Conservation (phyloP, 2,329 filamentous ascomycete species). For the Corniculantispora saksenae region DNA sequence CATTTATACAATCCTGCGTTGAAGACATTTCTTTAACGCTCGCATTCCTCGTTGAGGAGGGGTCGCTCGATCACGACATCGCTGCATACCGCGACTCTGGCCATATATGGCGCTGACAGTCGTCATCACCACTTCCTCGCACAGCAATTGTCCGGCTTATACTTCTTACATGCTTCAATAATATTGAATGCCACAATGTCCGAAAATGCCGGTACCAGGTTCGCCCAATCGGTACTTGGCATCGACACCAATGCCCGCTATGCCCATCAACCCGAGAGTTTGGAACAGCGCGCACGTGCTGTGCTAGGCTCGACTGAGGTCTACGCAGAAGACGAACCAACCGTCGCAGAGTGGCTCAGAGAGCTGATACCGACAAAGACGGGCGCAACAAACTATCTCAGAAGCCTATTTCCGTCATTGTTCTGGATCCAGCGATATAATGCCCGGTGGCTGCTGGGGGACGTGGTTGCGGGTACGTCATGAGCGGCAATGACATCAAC, state of each 20-base stretch:
- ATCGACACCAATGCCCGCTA: constrained; percentile 34
- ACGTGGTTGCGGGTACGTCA: constrained; percentile 66
- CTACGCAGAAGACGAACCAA: constrained; percentile 67
- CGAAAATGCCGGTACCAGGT: neutral
- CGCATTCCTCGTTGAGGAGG: neutral
- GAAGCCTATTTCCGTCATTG: constrained; percentile 62
- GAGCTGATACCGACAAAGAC: constrained; percentile 52
- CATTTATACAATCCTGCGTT: neutral
- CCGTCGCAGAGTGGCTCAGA: constrained; percentile 60
- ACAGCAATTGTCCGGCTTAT: neutral
- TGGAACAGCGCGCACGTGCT: constrained; percentile 29
- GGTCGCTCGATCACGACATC: constrained; percentile 3
- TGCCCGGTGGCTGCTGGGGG: constrained; percentile 69
- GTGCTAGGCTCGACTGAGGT: constrained; percentile 30
- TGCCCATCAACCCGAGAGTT: constrained; percentile 27
- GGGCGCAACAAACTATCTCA: constrained; percentile 52
- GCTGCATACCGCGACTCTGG: neutral
- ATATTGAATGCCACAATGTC: neutral
- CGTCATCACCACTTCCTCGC: neutral
- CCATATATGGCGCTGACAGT: neutral
- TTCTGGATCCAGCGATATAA: constrained; percentile 74
- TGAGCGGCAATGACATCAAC: neutral
- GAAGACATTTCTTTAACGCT: neutral
- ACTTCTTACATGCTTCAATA: neutral
- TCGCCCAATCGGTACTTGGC: constrained; percentile 32